These are phyloP conservation scores for Cercophora newfieldiana DNA, from an alignment of 495 filamentous ascomycete species.

Conservation along the genomic window DNA sequence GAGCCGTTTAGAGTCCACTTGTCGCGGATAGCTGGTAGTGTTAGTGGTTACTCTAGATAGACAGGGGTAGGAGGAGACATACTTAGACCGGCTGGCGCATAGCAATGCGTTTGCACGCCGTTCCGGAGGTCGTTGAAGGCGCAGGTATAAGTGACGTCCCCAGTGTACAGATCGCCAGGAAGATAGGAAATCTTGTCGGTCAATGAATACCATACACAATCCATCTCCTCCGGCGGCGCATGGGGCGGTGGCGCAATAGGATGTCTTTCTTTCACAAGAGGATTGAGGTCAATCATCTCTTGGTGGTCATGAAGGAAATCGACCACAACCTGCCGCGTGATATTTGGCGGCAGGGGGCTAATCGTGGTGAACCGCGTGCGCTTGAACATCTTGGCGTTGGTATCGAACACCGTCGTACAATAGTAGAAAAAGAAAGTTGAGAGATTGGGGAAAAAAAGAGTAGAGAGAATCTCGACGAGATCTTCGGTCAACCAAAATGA, in stretches of 20 bases:
- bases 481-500: background rate
- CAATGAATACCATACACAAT: slow-evolving; percentile 70
- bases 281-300: slow-evolving; percentile 81
- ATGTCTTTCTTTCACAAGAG: slow-evolving; percentile 69
- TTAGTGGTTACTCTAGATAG: background rate
- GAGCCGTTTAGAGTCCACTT: slow-evolving; percentile 67
- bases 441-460: background rate
- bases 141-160: slow-evolving; percentile 71
- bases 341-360: slow-evolving; percentile 66
- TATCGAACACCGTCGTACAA: background rate
- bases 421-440: background rate
- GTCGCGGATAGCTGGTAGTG: slow-evolving; percentile 57
- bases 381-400: slow-evolving; percentile 52
- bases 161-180: slow-evolving; percentile 61
- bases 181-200: slow-evolving; percentile 73
- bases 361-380: slow-evolving; percentile 64
- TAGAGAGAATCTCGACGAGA: background rate
- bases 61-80: background rate
- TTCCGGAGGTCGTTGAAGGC: slow-evolving; percentile 69
- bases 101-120: slow-evolving; percentile 73
- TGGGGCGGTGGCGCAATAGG: slow-evolving; percentile 61
- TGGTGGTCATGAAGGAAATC: slow-evolving; percentile 69
- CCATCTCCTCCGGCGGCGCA: slow-evolving; percentile 63
- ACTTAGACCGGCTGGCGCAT: slow-evolving; percentile 50
- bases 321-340: slow-evolving; percentile 66